Percentiles rank a stretch among this genome's conserved stretches.
These are phyloP conservation scores for Orbilia ellipsospora DNA, from an alignment of 2,329 filamentous ascomycete genomes.

Conservation along the genomic window DNA sequence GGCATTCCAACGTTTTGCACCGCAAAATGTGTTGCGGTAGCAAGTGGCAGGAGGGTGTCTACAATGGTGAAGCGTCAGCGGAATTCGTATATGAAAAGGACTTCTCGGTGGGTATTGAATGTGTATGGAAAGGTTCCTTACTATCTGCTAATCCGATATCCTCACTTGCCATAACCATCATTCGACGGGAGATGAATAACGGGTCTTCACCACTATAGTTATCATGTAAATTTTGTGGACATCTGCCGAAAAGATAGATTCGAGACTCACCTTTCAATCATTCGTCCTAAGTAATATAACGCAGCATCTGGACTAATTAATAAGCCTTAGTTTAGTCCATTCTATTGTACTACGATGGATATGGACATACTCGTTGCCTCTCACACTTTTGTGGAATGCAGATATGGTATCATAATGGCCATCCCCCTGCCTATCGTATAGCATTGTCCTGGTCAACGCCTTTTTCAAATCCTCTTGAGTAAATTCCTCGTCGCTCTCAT, in stretches of 20 bases:
- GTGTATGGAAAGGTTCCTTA: slow-evolving; percentile 12
- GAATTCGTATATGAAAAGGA: background rate
- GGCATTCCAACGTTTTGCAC: slow-evolving; percentile 95
- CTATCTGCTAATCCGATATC: slow-evolving; percentile 65
- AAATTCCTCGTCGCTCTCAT: slow-evolving; percentile 59
- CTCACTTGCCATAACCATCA: slow-evolving; percentile 94
- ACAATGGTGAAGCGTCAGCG: background rate
- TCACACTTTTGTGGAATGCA: slow-evolving; percentile 94
- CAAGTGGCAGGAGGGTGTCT: slow-evolving; percentile 79
- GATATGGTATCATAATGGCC: slow-evolving; percentile 98
- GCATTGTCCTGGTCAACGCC: slow-evolving; percentile 86
- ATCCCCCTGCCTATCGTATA: slow-evolving; percentile 94
- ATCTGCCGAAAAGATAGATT: background rate
- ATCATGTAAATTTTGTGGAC: background rate
- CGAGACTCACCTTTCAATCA: slow-evolving; percentile 69
- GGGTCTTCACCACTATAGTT: slow-evolving; percentile 90
- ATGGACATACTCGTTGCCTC: slow-evolving; percentile 73
- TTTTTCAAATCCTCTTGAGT: slow-evolving; percentile 82
- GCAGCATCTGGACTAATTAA: slow-evolving; percentile 74
- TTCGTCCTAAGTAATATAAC: slow-evolving; percentile 92
- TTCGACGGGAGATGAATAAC: slow-evolving; percentile 87
- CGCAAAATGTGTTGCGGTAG: slow-evolving; percentile 85
- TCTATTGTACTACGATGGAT: background rate
- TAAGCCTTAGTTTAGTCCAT: background rate
- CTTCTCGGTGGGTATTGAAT: background rate